Conservation (phyloP, 2,329 filamentous ascomycete species). For the Xylaria sp. region DNA sequence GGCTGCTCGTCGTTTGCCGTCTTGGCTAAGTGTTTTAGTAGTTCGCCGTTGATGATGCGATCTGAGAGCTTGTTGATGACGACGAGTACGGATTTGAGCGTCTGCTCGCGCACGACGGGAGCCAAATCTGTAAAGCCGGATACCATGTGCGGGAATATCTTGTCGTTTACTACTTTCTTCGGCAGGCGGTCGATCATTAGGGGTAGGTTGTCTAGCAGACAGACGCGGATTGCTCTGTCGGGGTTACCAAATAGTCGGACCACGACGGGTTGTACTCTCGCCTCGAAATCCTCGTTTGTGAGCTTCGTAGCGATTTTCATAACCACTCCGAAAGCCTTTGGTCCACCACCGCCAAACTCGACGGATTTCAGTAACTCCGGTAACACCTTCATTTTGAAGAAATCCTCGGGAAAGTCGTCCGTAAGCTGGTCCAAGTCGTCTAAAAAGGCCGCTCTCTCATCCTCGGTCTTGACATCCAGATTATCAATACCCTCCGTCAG, state of each 20-base stretch:
- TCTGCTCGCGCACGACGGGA: slow-evolving; percentile 90
- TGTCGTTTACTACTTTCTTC: slow-evolving; percentile 88
- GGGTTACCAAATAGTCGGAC: slow-evolving; percentile 85
- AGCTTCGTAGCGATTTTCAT: slow-evolving; percentile 89
- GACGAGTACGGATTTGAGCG: slow-evolving; percentile 85
- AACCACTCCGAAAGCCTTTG: slow-evolving; percentile 81
- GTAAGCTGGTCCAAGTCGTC: slow-evolving; percentile 81
- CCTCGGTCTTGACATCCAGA: slow-evolving; percentile 78
- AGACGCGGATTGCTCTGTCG: slow-evolving; percentile 87
- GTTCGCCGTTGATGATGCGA: slow-evolving; percentile 85
- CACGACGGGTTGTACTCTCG: slow-evolving; percentile 77
- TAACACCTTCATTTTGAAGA: slow-evolving; percentile 94
- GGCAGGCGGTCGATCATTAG: slow-evolving; percentile 86
- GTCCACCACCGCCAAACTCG: slow-evolving; percentile 94
- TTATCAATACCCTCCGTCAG: slow-evolving; percentile 90
- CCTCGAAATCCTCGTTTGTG: slow-evolving; percentile 82
- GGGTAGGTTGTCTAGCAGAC: slow-evolving; percentile 80
- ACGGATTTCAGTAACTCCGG: slow-evolving; percentile 96
- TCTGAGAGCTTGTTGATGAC: slow-evolving; percentile 88
- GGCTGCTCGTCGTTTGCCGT: slow-evolving; percentile 97
- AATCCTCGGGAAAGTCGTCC: slow-evolving; percentile 95
- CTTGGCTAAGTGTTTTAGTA: slow-evolving; percentile 85
- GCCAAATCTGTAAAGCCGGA: slow-evolving; percentile 91
- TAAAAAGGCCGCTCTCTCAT: slow-evolving; percentile 79
- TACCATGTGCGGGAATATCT: slow-evolving; percentile 95